Evolutionary conservation across 192 early-diverging fungal genomes (phyloP).

Genomic region (Umbelopsis sp.): DNA sequence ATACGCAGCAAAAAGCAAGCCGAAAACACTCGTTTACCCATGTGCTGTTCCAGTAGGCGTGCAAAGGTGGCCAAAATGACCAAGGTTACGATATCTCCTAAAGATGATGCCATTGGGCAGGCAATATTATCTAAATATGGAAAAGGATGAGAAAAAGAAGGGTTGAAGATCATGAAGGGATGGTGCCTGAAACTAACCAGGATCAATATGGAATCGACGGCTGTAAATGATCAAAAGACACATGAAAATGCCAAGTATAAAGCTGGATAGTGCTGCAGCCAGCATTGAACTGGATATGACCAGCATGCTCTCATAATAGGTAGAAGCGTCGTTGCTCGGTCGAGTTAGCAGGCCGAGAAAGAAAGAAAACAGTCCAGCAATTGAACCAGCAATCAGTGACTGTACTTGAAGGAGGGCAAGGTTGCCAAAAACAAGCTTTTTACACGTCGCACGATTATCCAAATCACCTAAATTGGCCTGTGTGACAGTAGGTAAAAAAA

Average conservation of each 20-base stretch:
- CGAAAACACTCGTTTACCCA: slow-evolving; percentile 41
- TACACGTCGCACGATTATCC: slow-evolving; percentile 48
- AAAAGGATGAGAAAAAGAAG: not conserved
- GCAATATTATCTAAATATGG: slow-evolving; percentile 65
- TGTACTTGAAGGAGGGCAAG: slow-evolving; percentile 76
- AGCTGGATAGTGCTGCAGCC: slow-evolving; percentile 65
- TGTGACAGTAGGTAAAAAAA: not conserved
- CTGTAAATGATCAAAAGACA: slow-evolving; percentile 66
- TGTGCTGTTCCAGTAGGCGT: slow-evolving; percentile 43
- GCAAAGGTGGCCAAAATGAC: slow-evolving; percentile 58
- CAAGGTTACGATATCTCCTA: slow-evolving; percentile 72
- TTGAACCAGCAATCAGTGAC: slow-evolving; percentile 62
- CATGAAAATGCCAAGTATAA: slow-evolving; percentile 72
- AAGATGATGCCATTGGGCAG: slow-evolving; percentile 68
- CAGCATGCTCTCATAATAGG: slow-evolving; percentile 45
- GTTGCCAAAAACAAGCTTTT: slow-evolving; percentile 69
- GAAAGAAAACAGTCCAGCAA: slow-evolving; percentile 70
- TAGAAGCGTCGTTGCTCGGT: slow-evolving; percentile 23
- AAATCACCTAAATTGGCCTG: slow-evolving; percentile 69
- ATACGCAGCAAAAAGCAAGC: not conserved
- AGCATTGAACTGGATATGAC: slow-evolving; percentile 66
- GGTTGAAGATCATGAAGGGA: not conserved
- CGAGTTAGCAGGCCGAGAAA: slow-evolving; percentile 50
- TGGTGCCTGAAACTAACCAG: slow-evolving; percentile 48
- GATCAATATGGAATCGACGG: slow-evolving; percentile 67